Evolutionary conservation across 202 grass and related monocot species (phyloP), one percentile per base, ranked within the genome.

Genomic region (Eragrostis tef): DNA sequence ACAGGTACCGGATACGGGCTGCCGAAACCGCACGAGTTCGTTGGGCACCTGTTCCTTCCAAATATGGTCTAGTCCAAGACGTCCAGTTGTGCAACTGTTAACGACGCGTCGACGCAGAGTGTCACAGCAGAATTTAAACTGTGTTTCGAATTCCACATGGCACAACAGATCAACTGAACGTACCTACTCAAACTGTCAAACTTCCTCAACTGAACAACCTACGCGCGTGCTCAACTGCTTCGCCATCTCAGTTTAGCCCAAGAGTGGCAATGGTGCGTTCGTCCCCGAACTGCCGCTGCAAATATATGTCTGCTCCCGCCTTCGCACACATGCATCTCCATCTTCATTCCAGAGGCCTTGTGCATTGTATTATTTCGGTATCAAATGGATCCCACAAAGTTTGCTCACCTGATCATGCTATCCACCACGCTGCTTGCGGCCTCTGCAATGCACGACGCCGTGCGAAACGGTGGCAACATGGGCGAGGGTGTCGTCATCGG

Each of bases 401-500:
- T 62, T 6, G 48, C 62, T 22, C 49, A 47, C 51, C 47, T 64
- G 24, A 11, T 78, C 45, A 47, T 36, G n/a, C 34, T 79, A 45
- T 77, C 29, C 27, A 24, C 13, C 6, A 1, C 7, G n/a, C 74
- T 79, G n/a, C 51, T 51, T 0, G 52, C 49, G 6, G n/a, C 25
- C 14, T 0, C 62, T 9, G 36, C 74, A 31, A 2, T 4, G 43
- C 7, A 31, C 34, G 25, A 2, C 19, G 73, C 83, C 53, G 16
- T 81, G 13, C 90, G 88, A 86, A 84, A 69, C 77, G 31, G 3
- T 11, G 85, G 65, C 16, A 86, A 88, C 84, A 90, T 86, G 85
- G 92, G 92, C 4, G 85, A 94, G 47, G 92, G 92, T 0, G 65
- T 94, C n/a, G 74, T 94, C 75, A 84, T 94, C 17, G 78, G 3